Percentiles rank a stretch among this genome's conserved stretches.
These are phyloP conservation scores for Ganoderma boninense DNA, from an alignment of 1,284 basidiomycete genomes.

Conservation along the genomic window DNA sequence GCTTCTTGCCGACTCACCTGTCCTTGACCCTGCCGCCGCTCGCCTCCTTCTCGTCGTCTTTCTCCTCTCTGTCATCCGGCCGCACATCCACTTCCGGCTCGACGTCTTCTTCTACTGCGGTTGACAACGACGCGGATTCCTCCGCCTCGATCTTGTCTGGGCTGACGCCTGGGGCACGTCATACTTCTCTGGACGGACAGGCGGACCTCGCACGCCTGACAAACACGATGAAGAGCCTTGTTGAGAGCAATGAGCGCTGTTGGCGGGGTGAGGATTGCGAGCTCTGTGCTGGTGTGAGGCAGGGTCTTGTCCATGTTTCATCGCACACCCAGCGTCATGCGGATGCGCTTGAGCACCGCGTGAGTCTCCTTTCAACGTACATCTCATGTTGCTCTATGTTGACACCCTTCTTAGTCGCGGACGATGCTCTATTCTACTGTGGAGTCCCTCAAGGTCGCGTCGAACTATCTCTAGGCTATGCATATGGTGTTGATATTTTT, in stretches of 20 bases:
- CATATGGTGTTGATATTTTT: conserved; percentile 26
- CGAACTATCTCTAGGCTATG: neutral
- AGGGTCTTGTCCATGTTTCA: conserved; percentile 74
- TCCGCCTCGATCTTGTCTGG: conserved; percentile 39
- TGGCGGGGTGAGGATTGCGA: conserved; percentile 87
- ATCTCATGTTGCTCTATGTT: conserved; percentile 8
- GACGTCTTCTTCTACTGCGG: conserved; percentile 39
- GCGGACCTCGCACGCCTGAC: conserved; percentile 85
- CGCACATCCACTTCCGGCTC: conserved; percentile 33
- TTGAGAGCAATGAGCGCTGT: conserved; percentile 78
- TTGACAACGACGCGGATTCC: conserved; percentile 29
- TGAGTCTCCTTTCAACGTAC: conserved; percentile 48
- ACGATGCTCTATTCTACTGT: conserved; percentile 69
- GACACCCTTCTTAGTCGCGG: conserved; percentile 55
- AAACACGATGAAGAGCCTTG: conserved; percentile 80
- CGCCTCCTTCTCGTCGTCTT: conserved; percentile 43
- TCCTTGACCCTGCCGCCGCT: conserved; percentile 50
- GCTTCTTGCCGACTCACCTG: conserved; percentile 74
- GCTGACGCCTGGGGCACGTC: conserved; percentile 33
- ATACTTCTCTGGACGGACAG: conserved; percentile 54
- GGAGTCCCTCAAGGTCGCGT: conserved; percentile 74
- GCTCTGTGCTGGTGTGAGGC: conserved; percentile 80
- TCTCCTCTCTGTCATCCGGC: conserved; percentile 36
- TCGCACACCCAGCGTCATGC: conserved; percentile 78
- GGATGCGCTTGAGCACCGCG: conserved; percentile 81